Evolutionary conservation across 2,329 filamentous ascomycete genomes (phyloP).

Genomic region (Parafenestella ontariensis): DNA sequence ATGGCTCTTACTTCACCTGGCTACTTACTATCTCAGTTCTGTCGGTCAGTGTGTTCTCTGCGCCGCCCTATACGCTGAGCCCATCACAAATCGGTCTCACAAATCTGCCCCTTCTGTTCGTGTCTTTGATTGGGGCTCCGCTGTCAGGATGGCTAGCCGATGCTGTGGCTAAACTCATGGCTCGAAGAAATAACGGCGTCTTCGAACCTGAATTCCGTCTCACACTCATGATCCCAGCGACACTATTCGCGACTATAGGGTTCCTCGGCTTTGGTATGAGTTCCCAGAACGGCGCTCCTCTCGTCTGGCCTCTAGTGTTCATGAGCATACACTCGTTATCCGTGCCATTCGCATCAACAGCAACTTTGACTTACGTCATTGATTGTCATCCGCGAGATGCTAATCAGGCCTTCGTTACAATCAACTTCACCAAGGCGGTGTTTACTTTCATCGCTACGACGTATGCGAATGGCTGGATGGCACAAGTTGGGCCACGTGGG

Average conservation of each 20-base stretch:
- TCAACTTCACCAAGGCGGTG: constrained; percentile 52
- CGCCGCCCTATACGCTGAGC: constrained; percentile 79
- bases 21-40: constrained; percentile 89
- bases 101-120: constrained; percentile 80
- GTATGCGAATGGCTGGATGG: constrained; percentile 79
- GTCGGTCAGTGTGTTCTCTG: constrained; percentile 83
- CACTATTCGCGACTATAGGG: constrained; percentile 44
- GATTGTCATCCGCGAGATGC: constrained; percentile 51
- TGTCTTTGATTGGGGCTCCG: constrained; percentile 76
- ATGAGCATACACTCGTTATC: constrained; percentile 47
- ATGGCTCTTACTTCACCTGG: constrained; percentile 92
- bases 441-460: constrained; percentile 69
- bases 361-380: constrained; percentile 52
- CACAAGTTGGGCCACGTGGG: constrained; percentile 62
- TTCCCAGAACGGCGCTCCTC: constrained; percentile 33
- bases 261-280: constrained; percentile 53
- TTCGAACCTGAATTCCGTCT: constrained; percentile 90
- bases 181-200: constrained; percentile 76
- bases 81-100: constrained; percentile 81
- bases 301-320: constrained; percentile 44
- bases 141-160: constrained; percentile 78
- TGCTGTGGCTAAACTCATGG: constrained; percentile 73
- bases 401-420: constrained; percentile 52
- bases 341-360: constrained; percentile 48
- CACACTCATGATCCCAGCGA: constrained; percentile 42